phyloP scores from a whole-genome alignment of 2,329 filamentous ascomycete genomes.

The Dendrostoma leiphaemia region DNA sequence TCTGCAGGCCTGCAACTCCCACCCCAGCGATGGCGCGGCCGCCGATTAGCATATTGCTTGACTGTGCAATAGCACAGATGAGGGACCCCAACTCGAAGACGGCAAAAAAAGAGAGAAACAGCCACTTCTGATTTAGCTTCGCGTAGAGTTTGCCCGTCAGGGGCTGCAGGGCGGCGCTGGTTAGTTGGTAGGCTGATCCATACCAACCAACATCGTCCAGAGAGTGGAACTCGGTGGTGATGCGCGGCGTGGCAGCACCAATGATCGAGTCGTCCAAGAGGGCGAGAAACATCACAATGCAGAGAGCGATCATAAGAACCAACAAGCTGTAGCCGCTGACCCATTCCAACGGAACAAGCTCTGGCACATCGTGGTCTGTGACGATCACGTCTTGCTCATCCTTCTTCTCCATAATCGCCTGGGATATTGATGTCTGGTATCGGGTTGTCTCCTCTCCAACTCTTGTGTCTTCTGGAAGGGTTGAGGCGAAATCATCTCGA shows the following conservation, averaged over 20 bases:
- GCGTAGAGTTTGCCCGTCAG: constrained; percentile 38
- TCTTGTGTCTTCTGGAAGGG: no score
- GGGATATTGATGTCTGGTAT: no score
- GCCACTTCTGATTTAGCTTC: constrained; percentile 37
- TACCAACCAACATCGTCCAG: constrained; percentile 25
- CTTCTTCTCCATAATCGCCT: no score
- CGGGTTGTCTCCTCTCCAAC: no score
- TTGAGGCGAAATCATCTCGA: no score
- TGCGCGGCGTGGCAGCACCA: neutral
- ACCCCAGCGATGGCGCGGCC: constrained; percentile 29
- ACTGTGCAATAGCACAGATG: constrained; percentile 33
- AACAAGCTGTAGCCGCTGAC: no score
- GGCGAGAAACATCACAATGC: no score
- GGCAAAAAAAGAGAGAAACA: constrained; percentile 34
- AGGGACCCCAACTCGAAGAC: constrained; percentile 40
- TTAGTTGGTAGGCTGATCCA: constrained; percentile 29
- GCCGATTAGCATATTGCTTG: constrained; percentile 27
- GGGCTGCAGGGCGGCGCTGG: constrained; percentile 35
- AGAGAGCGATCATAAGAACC: no score
- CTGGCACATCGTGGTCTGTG: no score
- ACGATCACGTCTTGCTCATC: no score
- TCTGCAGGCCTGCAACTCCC: constrained; percentile 41
- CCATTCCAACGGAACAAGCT: no score
- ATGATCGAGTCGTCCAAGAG: neutral
- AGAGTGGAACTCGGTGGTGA: neutral